Percentiles rank a stretch among this genome's conserved stretches.
These are phyloP conservation scores for Aschersonia sp. DNA, from an alignment of 2,329 filamentous ascomycete species.

Conservation along the genomic window DNA sequence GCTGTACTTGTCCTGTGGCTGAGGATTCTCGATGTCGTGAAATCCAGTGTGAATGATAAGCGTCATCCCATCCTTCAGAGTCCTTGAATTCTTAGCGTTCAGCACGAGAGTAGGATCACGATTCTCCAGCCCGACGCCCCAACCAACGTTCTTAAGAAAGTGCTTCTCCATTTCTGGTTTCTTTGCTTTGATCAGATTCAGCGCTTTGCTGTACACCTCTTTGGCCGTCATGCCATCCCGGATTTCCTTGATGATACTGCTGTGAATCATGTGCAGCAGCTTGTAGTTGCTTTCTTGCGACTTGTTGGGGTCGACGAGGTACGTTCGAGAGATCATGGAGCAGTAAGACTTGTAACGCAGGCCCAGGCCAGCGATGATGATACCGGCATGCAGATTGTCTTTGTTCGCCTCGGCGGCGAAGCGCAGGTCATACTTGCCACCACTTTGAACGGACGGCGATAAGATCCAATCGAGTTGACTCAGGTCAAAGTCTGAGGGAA, in stretches of 20 bases:
- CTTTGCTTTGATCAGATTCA: constrained; percentile 68
- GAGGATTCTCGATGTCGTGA: constrained; percentile 74
- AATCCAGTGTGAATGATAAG: constrained; percentile 82
- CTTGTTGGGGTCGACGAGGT: constrained; percentile 93
- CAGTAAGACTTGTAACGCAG: constrained; percentile 93
- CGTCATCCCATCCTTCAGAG: constrained; percentile 93
- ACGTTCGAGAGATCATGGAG: constrained; percentile 82
- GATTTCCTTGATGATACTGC: constrained; percentile 78
- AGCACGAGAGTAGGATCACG: constrained; percentile 71
- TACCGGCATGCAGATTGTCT: constrained; percentile 73
- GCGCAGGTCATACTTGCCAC: constrained; percentile 85
- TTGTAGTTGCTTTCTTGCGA: constrained; percentile 91
- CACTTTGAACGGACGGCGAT: constrained; percentile 82
- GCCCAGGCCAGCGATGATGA: constrained; percentile 85
- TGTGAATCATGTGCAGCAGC: constrained; percentile 70
- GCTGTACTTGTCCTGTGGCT: constrained; percentile 78
- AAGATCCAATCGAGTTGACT: constrained; percentile 88
- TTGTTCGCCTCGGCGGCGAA: constrained; percentile 67
- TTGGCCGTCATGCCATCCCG: constrained; percentile 75
- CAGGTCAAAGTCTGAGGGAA: constrained; percentile 76
- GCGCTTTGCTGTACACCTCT: constrained; percentile 82
- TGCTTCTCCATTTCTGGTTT: constrained; percentile 93
- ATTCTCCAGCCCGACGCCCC: constrained; percentile 84
- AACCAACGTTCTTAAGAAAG: constrained; percentile 84
- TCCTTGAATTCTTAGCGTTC: constrained; percentile 72